phyloP scores from a whole-genome alignment of 2,329 filamentous ascomycete species.

The Geoglossum cookeanum region DNA sequence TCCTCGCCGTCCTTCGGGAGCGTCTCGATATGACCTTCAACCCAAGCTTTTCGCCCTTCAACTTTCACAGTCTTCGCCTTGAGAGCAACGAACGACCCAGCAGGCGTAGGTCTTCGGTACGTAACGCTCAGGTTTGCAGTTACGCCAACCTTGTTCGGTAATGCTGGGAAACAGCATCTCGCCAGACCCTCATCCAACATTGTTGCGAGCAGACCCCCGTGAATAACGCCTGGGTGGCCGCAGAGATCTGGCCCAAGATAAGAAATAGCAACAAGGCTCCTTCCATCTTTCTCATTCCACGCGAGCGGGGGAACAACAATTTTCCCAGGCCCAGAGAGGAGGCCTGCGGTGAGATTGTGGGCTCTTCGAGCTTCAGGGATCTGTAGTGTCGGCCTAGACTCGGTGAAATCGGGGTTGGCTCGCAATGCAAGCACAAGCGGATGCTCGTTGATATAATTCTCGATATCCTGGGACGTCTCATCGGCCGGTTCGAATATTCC shows the following conservation, averaged over 20 bases:
- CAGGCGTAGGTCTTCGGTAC: constrained; percentile 64
- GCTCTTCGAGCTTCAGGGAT: constrained; percentile 50
- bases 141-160: constrained; percentile 70
- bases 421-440: constrained; percentile 55
- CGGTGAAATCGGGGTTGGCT: constrained; percentile 42
- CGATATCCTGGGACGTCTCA: constrained; percentile 36
- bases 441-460: constrained; percentile 56
- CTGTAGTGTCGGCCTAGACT: constrained; percentile 73
- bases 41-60: constrained; percentile 88
- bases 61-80: constrained; percentile 64
- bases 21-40: constrained; percentile 70
- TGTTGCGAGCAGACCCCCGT: constrained; percentile 82
- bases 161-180: constrained; percentile 67
- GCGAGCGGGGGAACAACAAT: constrained; percentile 65
- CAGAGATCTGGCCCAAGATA: constrained; percentile 67
- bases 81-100: constrained; percentile 58
- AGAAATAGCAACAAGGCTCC: constrained; percentile 49
- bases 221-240: constrained; percentile 77
- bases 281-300: constrained; percentile 54
- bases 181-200: constrained; percentile 81
- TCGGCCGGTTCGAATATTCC: constrained; percentile 40
- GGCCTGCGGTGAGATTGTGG: constrained; percentile 67
- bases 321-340: constrained; percentile 53
- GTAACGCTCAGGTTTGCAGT: constrained; percentile 72
- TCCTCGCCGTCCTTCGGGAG: constrained; percentile 43